Evolutionary conservation across 129 eudicot genomes (phyloP).

Genomic region (Artemisia argyi): DNA sequence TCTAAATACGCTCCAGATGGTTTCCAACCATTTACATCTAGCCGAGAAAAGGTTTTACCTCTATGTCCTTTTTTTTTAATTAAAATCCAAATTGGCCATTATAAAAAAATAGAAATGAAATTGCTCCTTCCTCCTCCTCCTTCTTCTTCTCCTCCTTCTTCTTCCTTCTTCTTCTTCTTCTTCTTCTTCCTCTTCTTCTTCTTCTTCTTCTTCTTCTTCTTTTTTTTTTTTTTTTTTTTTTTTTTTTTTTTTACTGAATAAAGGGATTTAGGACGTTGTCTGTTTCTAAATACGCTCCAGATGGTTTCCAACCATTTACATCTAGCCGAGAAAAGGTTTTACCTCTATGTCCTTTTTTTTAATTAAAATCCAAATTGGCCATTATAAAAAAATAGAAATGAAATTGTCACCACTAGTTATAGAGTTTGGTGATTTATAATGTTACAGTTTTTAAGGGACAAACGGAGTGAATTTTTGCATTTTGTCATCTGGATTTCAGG

Average conservation of each 20-base stretch:
- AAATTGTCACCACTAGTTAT: not conserved
- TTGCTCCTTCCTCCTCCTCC: too few species aligned
- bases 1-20: not conserved
- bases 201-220: too few species aligned
- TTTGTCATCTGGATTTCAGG: not conserved
- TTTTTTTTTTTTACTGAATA: not conserved
- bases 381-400: not conserved
- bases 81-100: not conserved
- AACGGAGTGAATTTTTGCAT: not conserved
- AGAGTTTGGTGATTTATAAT: not conserved
- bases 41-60: not conserved
- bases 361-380: not conserved
- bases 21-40: not conserved
- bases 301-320: not conserved
- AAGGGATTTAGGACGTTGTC: not conserved
- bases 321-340: not conserved
- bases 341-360: not conserved
- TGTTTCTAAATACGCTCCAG: not conserved
- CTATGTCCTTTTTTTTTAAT: not conserved
- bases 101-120: not conserved
- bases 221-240: too few species aligned
- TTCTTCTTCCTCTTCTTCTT: too few species aligned
- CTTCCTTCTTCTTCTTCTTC: too few species aligned
- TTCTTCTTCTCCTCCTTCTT: too few species aligned
- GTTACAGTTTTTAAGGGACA: not conserved